Evolutionary conservation across 2,329 filamentous ascomycete genomes (phyloP), one percentile per base, ranked within the genome.

Genomic region (Xylaria digitata): DNA sequence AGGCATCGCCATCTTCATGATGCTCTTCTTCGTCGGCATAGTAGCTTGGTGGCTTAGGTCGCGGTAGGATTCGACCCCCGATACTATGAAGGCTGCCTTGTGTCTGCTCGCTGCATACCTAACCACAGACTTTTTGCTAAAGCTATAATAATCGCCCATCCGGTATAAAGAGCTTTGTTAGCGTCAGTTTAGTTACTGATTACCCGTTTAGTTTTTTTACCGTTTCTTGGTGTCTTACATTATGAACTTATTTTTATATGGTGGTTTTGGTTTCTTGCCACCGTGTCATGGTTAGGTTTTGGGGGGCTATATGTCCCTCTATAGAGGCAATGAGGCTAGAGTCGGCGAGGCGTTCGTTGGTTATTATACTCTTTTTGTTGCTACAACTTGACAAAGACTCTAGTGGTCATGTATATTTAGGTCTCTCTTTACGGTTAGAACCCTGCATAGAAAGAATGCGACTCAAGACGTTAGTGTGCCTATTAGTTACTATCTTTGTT

Each of bases 1-100:
- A 70, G 85, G 84, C 1, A 83, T 83, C 2, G 72, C 81, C 63
- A 75, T 84, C 11, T 73, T 88, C 42, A 77, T 77, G 1, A 81
- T 83, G 17, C 58, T 83, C 49, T 63, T 85, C 37, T 71, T 81
- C 2, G 65, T 85, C 11, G 78, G 80, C 8, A 70, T 82, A 6
- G 81, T 81, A 5, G 75, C 77, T 6, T 88, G 85, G 78, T 87
- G 82, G 83, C 72, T 73, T 63, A 72, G 70, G 68, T 73, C 72
- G 55, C 66, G 58, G 50, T 77, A 75, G 73, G 56, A 37, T 53
- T 68, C 68, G 68, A 55, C 65, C n/a, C 49, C 57, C 19, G 26
- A 26, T 26, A 5, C 26, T 34, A 15, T 52, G 46, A 32, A 3
- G 26, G 15, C 23, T 62, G 21, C 32, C 21, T 21, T n/a, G 2